Evolutionary conservation across 1,139 yeast species (phyloP), one percentile per base, ranked within the genome.

Genomic region (Geotrichum bryndzae): DNA sequence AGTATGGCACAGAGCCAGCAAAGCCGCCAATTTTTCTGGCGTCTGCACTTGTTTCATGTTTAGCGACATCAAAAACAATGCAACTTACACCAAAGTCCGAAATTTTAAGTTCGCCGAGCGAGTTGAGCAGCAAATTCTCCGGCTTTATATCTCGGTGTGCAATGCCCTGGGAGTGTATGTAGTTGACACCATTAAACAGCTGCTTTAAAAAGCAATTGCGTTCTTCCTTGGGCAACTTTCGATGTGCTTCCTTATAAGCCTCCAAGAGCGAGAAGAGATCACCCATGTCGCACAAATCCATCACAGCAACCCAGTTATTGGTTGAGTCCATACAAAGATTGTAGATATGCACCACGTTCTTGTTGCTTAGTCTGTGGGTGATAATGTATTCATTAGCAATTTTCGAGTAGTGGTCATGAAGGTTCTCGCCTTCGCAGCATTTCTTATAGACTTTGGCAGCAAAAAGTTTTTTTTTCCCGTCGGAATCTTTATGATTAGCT

Each of bases 1-100:
- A 88, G 71, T 90, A 90, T 0, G 96, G 96, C 10, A 88, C 84
- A 0, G 94, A 85, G 4, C 96, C 96, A 72, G 83, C 63, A 27
- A 65, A 55, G 5, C 69, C 69, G 3, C 41, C 35, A 25, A 52
- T 38, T 38, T 51, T 29, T 5, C 29, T 57, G 13, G 65, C 63
- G 46, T 64, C 62, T 45, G 41, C 57, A 10, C 51, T 41, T 3
- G 62, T 58, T 23, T 61, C 61, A 31, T 57, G 53, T 23, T 56
- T 60, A 13, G 53, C 22, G 8, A 58, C 58, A 35, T 62, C 63
- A 50, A 61, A 64, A 33, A 65, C 55, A 22, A 60, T 54, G 3
- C 57, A 57, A 13, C 63, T 60, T 23, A 61, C 66, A 54, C 60
- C 91, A 69, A 86, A 86, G 72, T 86, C 91, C 60, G 86, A 87